Evolutionary conservation across 345 rosid species (phyloP), one percentile per base, ranked within the genome.

Genomic region (Mangifera indica): DNA sequence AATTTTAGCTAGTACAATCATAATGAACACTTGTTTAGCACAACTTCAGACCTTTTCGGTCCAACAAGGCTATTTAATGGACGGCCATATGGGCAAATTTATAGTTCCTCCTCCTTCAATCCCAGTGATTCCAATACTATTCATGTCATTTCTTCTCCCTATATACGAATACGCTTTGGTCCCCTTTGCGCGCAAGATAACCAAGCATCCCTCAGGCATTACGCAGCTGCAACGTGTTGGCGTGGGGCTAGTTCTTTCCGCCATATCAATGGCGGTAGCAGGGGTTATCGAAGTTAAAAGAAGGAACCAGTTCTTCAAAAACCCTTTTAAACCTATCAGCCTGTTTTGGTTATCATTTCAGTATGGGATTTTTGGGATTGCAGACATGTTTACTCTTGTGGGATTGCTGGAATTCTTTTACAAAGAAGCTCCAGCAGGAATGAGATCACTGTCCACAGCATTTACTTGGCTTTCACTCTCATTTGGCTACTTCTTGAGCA

Each of bases 391-490:
- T 64, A 81, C 84, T 1, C 81, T 83, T 0, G 81, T 84, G 0
- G 89, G 87, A 7, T 68, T 83, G 26, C n/a, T 86, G 20, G 86
- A 86, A 46, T 86, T 83, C 71, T 83, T 84, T 74, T 81, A 84
- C 69, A 80, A 65, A 53, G 82, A 84, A 64, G 83, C 86, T 0
- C 87, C 87, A 1, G 63, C 21, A 0, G 73, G 84, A 51, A 84
- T 86, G 87, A 74, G 75, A 62, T 80, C 87, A 3, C 74, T 86
- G 10, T 74, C 86, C 1, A 82, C 87, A 14, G 81, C 87, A 2
- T 81, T 86, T 73, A 80, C 85, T 0, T 82, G 77, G 70, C 56
- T 84, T 20, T 65, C 87, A 0, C 69, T 82, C 7, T 74, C 87
- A 1, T 72, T 80, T 12, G 83, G 87, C 12, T 79, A 81, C 72